Evolutionary conservation across 2,329 filamentous ascomycete species (phyloP), one percentile per base, ranked within the genome.

Genomic region (Neophaeococcomyces mojaviensis): DNA sequence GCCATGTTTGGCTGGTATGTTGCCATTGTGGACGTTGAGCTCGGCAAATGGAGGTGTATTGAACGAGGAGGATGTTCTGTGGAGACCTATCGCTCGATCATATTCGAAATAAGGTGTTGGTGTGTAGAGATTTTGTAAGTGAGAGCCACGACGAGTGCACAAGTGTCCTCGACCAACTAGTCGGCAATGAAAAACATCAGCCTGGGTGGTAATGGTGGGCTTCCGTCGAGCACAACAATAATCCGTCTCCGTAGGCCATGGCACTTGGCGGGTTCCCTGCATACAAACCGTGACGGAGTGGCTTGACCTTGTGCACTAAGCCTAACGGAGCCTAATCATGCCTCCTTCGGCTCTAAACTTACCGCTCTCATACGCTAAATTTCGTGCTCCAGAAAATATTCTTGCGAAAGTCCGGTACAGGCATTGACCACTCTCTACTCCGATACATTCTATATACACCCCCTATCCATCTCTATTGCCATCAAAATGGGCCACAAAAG

Each of bases 1-100:
- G 48, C 49, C 19, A 52, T 37, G 39, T 56, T 52, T 22, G 56
- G 49, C 34, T 51, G 51, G 39, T 52, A 58, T 44, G 55, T 51
- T 34, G 56, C 53, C 55, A 57, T 57, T 18, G 28, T 49, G 26
- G 12, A 20, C 19, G 22, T 16, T 20, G 39, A 38, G 22, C 10
- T 31, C n/a, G n/a, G n/a, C n/a, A n/a, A n/a, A n/a, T n/a, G n/a
- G n/a, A n/a, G n/a, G n/a, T n/a, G n/a, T n/a, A n/a, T n/a, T n/a
- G n/a, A n/a, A 31, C 6, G 6, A 31, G 15, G 33, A 26, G 28
- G 45, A 28, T 38, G 15, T 16, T 30, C 18, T 15, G 26, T 38
- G n/a, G 16, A 6, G 38, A 16, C 16, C 45, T 47, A 42, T 30
- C 39, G 45, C 16, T 47, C 45, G 36, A 42, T 47, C 45, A 47